Evolutionary conservation across 1,284 basidiomycete species (phyloP).

Genomic region (Cutaneotrichosporon sp.): DNA sequence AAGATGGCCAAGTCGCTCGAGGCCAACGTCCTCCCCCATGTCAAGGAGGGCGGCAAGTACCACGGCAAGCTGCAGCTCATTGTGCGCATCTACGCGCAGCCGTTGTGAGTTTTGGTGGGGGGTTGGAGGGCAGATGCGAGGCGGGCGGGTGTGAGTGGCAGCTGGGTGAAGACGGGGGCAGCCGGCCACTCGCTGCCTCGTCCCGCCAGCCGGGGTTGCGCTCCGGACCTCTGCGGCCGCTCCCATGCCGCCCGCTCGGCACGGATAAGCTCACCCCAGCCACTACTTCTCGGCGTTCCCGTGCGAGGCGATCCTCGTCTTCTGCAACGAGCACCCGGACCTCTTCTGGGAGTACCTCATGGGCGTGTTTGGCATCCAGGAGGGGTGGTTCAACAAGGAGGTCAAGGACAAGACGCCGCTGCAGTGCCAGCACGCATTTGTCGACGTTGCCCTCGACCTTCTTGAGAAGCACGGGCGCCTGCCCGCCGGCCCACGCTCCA

Average conservation of each 20-base stretch:
- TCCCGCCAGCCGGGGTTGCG: too few species aligned
- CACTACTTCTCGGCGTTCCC: conserved; percentile 71
- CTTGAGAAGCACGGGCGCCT: conserved; percentile 40
- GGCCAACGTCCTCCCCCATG: conserved; percentile 53
- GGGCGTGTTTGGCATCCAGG: conserved; percentile 72
- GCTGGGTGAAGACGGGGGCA: background rate
- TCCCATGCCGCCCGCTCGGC: background rate
- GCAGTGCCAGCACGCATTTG: conserved; percentile 32
- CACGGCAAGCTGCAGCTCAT: conserved; percentile 76
- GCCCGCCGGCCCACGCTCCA: conserved; percentile 33
- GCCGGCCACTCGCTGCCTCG: too few species aligned
- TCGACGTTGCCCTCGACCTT: conserved; percentile 52
- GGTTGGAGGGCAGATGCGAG: too few species aligned
- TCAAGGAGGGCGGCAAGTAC: conserved; percentile 64
- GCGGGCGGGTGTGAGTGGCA: too few species aligned
- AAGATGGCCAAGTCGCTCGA: conserved; percentile 54
- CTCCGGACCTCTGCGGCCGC: too few species aligned
- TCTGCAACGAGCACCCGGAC: conserved; percentile 68
- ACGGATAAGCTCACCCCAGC: conserved; percentile 56
- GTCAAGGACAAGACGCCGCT: conserved; percentile 62
- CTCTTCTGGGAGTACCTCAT: conserved; percentile 75
- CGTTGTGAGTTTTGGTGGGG: conserved; percentile 52
- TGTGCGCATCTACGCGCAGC: conserved; percentile 74
- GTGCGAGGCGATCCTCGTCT: conserved; percentile 80
- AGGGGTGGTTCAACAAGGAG: conserved; percentile 68